Evolutionary conservation across 2,329 filamentous ascomycete genomes (phyloP).

Genomic region (Fusarium sp.): DNA sequence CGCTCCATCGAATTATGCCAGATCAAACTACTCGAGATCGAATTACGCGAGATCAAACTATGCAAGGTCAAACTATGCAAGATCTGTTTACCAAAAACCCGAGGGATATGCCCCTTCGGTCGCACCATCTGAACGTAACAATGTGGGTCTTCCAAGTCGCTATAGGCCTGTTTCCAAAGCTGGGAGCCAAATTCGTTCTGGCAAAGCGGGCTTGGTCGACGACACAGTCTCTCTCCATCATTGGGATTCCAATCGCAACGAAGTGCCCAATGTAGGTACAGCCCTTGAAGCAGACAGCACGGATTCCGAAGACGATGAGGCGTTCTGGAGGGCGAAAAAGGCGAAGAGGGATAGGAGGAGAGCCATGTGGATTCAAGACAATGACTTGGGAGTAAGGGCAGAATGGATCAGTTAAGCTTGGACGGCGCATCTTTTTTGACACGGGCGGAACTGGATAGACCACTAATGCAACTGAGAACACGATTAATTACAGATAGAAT

Average conservation of each 20-base stretch:
- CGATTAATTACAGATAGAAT: neutral
- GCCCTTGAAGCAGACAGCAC: conserved; percentile 1
- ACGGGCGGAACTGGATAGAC: neutral
- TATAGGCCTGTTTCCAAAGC: conserved; percentile 28
- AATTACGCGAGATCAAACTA: neutral
- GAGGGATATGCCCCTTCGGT: conserved; percentile 16
- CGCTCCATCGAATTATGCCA: neutral
- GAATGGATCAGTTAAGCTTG: conserved; percentile 6
- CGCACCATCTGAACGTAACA: conserved; percentile 30
- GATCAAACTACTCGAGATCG: conserved; percentile 12
- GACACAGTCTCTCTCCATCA: neutral
- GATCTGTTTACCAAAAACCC: conserved; percentile 1
- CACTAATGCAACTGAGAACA: neutral
- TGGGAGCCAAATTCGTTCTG: neutral
- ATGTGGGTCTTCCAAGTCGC: conserved; percentile 27
- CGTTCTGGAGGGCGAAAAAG: conserved; percentile 22
- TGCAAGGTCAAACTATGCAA: conserved; percentile 7
- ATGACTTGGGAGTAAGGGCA: conserved; percentile 2
- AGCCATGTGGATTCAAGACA: conserved; percentile 18
- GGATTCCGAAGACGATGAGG: conserved; percentile 15
- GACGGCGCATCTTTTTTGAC: neutral
- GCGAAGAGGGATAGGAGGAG: conserved; percentile 26
- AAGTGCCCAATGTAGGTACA: neutral
- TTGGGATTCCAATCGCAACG: neutral
- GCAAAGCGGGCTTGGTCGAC: neutral